Evolutionary conservation across 2,329 filamentous ascomycete genomes (phyloP).

Genomic region (Cytospora piceae): DNA sequence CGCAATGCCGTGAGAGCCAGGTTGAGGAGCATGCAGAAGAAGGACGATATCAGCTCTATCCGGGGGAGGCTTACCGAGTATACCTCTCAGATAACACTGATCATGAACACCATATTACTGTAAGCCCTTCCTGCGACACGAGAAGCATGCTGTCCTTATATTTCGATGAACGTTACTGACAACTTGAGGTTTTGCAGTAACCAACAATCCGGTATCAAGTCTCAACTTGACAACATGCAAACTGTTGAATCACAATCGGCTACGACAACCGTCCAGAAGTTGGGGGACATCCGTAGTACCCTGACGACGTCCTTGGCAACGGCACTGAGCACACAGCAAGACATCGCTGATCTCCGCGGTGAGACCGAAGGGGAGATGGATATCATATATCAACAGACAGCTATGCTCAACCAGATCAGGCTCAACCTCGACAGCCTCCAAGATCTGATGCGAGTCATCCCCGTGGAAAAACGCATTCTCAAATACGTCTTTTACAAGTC

Average conservation of each 20-base stretch:
- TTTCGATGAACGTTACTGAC: neutral
- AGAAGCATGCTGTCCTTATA: neutral
- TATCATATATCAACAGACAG: neutral
- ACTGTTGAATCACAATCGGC: neutral
- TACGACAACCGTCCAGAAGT: neutral
- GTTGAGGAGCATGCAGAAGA: slow-evolving; percentile 31
- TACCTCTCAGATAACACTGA: neutral
- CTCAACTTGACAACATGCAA: neutral
- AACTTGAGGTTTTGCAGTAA: neutral
- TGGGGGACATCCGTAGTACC: neutral
- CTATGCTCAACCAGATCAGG: neutral
- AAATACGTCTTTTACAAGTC: neutral
- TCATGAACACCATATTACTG: neutral
- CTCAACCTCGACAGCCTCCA: neutral
- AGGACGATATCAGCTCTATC: slow-evolving; percentile 26
- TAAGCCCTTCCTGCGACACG: neutral
- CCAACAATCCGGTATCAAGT: neutral
- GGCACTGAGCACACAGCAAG: no score
- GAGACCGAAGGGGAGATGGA: no score
- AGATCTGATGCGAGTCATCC: neutral
- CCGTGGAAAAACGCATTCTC: neutral
- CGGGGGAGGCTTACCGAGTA: neutral
- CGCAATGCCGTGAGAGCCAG: slow-evolving; percentile 21
- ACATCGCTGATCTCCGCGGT: no score
- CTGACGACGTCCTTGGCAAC: neutral